phyloP scores from a whole-genome alignment of 495 filamentous ascomycete species.

The Acidiella bohemica region DNA sequence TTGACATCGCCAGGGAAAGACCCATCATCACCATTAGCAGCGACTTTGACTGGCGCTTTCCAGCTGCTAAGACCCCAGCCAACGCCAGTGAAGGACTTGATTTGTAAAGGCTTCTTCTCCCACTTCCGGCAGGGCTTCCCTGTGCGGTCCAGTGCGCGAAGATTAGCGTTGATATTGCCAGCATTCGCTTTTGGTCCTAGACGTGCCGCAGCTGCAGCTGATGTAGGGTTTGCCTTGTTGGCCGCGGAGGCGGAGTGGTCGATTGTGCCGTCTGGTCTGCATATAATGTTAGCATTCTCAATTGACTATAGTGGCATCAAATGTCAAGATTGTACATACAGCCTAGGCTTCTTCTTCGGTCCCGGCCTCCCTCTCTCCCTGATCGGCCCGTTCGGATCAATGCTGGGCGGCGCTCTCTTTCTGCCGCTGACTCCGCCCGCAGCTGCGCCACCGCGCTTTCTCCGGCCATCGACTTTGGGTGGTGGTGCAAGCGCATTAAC shows the following conservation, averaged over 20 bases:
- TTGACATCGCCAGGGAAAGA: conserved; percentile 31
- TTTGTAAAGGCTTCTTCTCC: conserved; percentile 61
- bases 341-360: conserved; percentile 83
- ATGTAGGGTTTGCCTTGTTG: not conserved
- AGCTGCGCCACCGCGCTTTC: conserved; percentile 43
- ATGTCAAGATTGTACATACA: conserved; percentile 51
- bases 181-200: conserved; percentile 96
- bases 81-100: conserved; percentile 90
- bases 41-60: conserved; percentile 56
- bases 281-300: conserved; percentile 4
- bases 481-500: conserved; percentile 34
- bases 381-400: conserved; percentile 15
- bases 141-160: conserved; percentile 81
- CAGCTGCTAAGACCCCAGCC: conserved; percentile 74
- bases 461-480: conserved; percentile 50
- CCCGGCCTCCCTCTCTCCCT: conserved; percentile 62
- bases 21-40: too few species aligned
- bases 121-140: conserved; percentile 87
- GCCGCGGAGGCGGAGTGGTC: conserved; percentile 12
- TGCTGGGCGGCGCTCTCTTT: conserved; percentile 40
- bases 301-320: too few species aligned
- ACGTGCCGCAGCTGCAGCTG: conserved; percentile 43
- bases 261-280: conserved; percentile 22
- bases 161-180: conserved; percentile 91
- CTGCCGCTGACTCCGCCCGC: conserved; percentile 43